These are phyloP conservation scores for Arctium lappa DNA, from an alignment of 129 eudicot genomes.

Conservation along the genomic window DNA sequence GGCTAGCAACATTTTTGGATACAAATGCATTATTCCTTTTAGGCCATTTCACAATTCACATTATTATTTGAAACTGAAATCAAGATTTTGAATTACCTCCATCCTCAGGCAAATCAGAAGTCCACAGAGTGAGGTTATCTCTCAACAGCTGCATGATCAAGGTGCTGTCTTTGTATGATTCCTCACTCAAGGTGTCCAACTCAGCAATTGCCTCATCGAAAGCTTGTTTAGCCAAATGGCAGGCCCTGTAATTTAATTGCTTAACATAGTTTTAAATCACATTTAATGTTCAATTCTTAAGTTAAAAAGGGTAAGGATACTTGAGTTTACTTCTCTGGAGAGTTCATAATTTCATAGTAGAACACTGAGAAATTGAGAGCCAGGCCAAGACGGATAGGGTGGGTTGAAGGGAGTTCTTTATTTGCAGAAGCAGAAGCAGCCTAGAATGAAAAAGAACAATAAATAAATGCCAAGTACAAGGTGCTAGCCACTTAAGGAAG, in stretches of 20 bases:
- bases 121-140: conserved; percentile 99
- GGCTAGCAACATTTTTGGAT: neutral
- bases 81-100: conserved; percentile 44
- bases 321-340: conserved; percentile 73
- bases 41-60: neutral
- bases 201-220: conserved; percentile 99
- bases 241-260: conserved; percentile 56
- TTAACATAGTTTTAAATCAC: neutral
- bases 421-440: conserved; percentile 92
- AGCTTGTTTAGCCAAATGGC: conserved; percentile 97
- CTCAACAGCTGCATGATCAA: conserved; percentile 96
- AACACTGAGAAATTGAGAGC: conserved; percentile 98
- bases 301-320: neutral
- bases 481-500: neutral
- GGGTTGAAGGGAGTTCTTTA: conserved; percentile 94
- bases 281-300: conserved; percentile 6
- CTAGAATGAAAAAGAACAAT: conserved; percentile 28
- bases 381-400: conserved; percentile 97
- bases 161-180: conserved; percentile 98
- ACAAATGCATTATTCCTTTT: neutral
- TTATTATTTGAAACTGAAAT: neutral
- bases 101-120: conserved; percentile 98
- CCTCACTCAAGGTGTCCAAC: conserved; percentile 95
- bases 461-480: neutral
- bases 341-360: conserved; percentile 95